Percentiles rank a stretch among this genome's conserved stretches.
Evolutionary conservation across 208 protist genomes (phyloP).

Genomic region (Wallacemonas sp.): DNA sequence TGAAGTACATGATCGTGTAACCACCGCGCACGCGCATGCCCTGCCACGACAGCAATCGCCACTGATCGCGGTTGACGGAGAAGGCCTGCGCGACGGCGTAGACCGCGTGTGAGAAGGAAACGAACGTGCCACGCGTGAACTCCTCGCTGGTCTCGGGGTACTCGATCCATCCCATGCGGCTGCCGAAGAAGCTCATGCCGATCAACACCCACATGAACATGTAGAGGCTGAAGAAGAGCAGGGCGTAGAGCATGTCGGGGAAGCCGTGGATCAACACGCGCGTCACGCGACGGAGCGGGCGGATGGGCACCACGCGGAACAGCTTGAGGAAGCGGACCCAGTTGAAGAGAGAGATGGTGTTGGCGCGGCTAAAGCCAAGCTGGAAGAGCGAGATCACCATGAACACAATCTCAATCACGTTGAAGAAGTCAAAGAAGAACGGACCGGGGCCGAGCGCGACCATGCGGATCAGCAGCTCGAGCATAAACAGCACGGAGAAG

Average conservation of each 20-base stretch:
- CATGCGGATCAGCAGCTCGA: constrained; percentile 85
- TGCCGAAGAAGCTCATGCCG: constrained; percentile 93
- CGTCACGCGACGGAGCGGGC: constrained; percentile 65
- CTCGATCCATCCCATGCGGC: constrained; percentile 60
- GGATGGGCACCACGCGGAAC: constrained; percentile 63
- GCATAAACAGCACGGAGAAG: constrained; percentile 83
- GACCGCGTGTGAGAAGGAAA: constrained; percentile 78
- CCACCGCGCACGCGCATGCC: constrained; percentile 79
- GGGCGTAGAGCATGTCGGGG: constrained; percentile 80
- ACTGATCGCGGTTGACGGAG: constrained; percentile 82
- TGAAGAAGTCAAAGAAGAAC: constrained; percentile 78
- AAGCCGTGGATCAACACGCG: constrained; percentile 82
- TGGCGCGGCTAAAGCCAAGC: constrained; percentile 82
- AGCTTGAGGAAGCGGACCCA: constrained; percentile 82
- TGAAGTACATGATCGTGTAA: constrained; percentile 90
- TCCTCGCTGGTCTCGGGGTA: constrained; percentile 44
- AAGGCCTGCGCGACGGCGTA: constrained; percentile 88
- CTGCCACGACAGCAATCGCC: constrained; percentile 86
- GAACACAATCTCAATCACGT: constrained; percentile 72
- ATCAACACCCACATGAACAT: constrained; percentile 92
- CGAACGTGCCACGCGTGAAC: constrained; percentile 71
- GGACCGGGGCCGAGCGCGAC: constrained; percentile 77
- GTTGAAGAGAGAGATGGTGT: constrained; percentile 88
- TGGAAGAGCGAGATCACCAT: constrained; percentile 88
- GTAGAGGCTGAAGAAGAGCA: constrained; percentile 89